Base-by-base conservation (phyloP, 192 early-diverging fungal species). In the Fimicolochytrium jonesii region DNA sequence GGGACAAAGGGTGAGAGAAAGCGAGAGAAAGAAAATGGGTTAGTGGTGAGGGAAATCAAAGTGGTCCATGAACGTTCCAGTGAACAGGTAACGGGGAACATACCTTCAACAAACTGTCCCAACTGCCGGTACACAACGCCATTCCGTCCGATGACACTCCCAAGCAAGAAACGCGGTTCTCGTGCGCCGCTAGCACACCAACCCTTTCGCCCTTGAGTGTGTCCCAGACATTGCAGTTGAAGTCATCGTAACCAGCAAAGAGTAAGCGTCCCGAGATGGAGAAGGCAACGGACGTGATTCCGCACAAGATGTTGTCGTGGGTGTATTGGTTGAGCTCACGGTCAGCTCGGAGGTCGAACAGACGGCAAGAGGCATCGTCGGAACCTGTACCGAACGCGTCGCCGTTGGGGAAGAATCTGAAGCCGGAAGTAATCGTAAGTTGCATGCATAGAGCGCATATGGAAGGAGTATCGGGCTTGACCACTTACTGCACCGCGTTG, bases 201-300 rank as follows among this genome's bases (percentile, higher is more conserved):
- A 98, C 92, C 46, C 95, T 79, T 50, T 97, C 89, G 43, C 93
- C 91, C 76, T 95, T 93, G 36, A 99, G 82, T 28, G 94, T 95
- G 74, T 99, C 97, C 97, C 97, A 99, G 11, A 99, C 94, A 65
- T 99, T 96, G 84, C 94, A 97, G 78, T 97, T 96, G 73, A 92
- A 98, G 73, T 99, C 95, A 66, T 99, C 97, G 63, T 98, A 98
- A 23, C 97, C 97, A 26, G 95, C 93, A 88, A 99, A 99, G 57
- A 99, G 70, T 29, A 98, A 73, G 18, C 97, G 87, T 20, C 97
- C 97, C 4, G 93, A 96, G 57, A 95, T 85, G 58, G 94, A 97
- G 68, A 99, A 99, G 4, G 87, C 95, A 18, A 99, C 89, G 13
- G 94, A 97, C 0, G 97, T 99, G 70, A 99, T 95, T 22, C 97